Percentiles rank a stretch among this genome's conserved stretches.
Conservation (phyloP, 2,329 filamentous ascomycete species). For the Microcyclospora pomicola region DNA sequence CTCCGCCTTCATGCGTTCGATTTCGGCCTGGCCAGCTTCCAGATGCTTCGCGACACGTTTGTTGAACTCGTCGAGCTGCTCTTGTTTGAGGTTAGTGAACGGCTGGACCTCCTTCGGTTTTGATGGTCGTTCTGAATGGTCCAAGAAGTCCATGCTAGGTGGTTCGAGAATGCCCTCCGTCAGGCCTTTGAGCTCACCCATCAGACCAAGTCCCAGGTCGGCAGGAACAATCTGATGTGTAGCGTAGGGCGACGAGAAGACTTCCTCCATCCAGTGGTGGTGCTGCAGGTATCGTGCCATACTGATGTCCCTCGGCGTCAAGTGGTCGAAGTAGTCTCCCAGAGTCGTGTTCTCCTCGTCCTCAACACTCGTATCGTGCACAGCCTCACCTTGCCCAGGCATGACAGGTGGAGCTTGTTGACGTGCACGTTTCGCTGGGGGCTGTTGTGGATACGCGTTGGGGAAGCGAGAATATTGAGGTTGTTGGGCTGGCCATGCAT, state of each 20-base stretch:
- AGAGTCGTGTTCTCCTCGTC: conserved; percentile 82
- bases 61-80: conserved; percentile 72
- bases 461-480: conserved; percentile 3
- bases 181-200: conserved; percentile 64
- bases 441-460: conserved; percentile 18
- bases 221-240: conserved; percentile 74
- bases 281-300: conserved; percentile 80
- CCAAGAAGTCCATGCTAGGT: conserved; percentile 22
- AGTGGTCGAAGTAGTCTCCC: conserved; percentile 78
- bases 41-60: conserved; percentile 62
- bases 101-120: conserved; percentile 32
- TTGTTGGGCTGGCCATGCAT: conserved; percentile 2
- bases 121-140: conserved; percentile 1
- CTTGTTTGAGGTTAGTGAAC: conserved; percentile 55
- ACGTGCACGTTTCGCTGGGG: conserved; percentile 34
- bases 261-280: conserved; percentile 98
- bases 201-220: conserved; percentile 67
- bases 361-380: conserved; percentile 45
- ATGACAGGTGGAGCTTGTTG: conserved; percentile 26
- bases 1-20: conserved; percentile 67
- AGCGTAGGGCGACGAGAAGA: conserved; percentile 79
- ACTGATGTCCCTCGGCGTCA: conserved; percentile 83
- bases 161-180: conserved; percentile 76
- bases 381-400: conserved; percentile 29
- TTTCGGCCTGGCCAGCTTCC: conserved; percentile 60